A percentile compares a stretch with the other conserved stretches of the same genome.
Conservation (phyloP, 2,329 filamentous ascomycete species). For the Paraconiothyrium sp. region DNA sequence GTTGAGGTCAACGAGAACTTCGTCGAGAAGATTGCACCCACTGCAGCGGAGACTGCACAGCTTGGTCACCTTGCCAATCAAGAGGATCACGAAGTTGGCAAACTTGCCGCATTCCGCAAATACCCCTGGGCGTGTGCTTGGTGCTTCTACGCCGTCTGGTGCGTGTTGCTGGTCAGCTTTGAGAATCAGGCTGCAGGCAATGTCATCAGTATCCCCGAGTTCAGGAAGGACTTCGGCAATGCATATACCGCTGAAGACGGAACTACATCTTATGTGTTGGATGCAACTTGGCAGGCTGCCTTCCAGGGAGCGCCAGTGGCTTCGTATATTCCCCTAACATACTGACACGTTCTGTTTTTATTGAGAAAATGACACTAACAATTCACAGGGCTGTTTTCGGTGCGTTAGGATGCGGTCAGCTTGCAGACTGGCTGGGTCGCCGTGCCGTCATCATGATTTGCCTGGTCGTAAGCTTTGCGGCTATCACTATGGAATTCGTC, state of each 20-base stretch:
- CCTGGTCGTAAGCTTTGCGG: constrained; percentile 49
- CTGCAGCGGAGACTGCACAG: constrained; percentile 19
- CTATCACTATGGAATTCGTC: constrained; percentile 55
- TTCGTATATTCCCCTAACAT: constrained; percentile 30
- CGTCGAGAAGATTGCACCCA: constrained; percentile 20
- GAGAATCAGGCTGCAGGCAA: constrained; percentile 55
- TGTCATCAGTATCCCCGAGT: constrained; percentile 56
- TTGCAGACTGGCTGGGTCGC: constrained; percentile 52
- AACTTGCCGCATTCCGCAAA: constrained; percentile 36
- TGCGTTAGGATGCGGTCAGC: constrained; percentile 43
- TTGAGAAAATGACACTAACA: background rate
- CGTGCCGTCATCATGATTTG: constrained; percentile 46
- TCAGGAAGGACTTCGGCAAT: constrained; percentile 57
- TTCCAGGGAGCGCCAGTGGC: constrained; percentile 57
- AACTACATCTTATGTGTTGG: constrained; percentile 51
- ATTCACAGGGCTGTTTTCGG: constrained; percentile 37
- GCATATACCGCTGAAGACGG: constrained; percentile 34
- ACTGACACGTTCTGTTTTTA: no score
- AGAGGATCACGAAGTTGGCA: constrained; percentile 34
- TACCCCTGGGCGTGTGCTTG: constrained; percentile 46
- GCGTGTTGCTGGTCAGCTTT: constrained; percentile 52
- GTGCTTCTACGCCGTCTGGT: constrained; percentile 54
- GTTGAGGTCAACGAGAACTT: constrained; percentile 29
- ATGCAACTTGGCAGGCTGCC: constrained; percentile 57
- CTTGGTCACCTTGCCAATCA: constrained; percentile 32